Conservation (phyloP, 2,329 filamentous ascomycete species). For the Leptographium lundbergii region DNA sequence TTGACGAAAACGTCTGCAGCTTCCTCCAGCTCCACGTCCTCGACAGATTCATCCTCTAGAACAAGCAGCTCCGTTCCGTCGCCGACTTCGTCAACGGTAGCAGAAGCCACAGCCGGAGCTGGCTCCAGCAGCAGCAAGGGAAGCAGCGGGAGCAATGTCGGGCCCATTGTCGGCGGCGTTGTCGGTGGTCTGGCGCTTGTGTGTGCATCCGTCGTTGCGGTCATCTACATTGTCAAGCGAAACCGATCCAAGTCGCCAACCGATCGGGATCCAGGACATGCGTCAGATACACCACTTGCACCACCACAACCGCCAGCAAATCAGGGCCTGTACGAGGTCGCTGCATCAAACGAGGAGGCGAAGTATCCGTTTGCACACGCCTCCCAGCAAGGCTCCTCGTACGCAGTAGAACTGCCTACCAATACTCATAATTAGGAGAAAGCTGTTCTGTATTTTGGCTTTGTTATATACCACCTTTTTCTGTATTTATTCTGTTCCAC, state of each 20-base stretch:
- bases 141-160: conserved; percentile 15
- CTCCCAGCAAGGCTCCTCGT: background rate
- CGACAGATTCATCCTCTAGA: background rate
- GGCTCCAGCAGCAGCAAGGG: background rate
- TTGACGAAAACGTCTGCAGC: background rate
- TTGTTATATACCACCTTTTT: background rate
- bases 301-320: background rate
- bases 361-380: background rate
- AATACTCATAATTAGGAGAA: background rate
- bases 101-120: background rate
- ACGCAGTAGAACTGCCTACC: background rate
- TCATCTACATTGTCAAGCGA: conserved; percentile 9
- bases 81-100: background rate
- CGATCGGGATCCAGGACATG: background rate
- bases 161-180: conserved; percentile 17
- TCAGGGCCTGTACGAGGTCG: background rate
- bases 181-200: conserved; percentile 17
- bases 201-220: conserved; percentile 17
- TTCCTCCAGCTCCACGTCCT: background rate
- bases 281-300: background rate
- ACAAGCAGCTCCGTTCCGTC: background rate
- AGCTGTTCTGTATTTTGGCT: background rate
- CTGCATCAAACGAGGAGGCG: background rate
- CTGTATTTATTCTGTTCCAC: background rate
- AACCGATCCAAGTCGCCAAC: background rate